Percentiles rank a stretch among this genome's conserved stretches.
phyloP scores from a whole-genome alignment of 148 eudicot species.

The Chenopodium berlandieri region DNA sequence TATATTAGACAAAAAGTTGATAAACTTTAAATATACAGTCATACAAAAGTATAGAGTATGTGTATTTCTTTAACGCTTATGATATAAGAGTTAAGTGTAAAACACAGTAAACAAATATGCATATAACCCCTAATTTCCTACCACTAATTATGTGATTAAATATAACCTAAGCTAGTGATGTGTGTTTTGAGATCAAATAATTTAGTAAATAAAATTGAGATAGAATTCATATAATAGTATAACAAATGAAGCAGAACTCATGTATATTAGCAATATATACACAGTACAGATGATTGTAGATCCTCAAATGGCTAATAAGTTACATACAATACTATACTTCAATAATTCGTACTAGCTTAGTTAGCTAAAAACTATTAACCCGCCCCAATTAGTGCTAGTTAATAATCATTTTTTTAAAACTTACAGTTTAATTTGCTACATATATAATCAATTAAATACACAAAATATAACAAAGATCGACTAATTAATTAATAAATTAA shows the following conservation, averaged over 20 bases:
- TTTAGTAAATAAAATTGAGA: no score
- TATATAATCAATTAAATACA: constrained; percentile 1
- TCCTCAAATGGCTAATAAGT: constrained; percentile 10
- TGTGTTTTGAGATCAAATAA: no score
- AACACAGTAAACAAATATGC: no score
- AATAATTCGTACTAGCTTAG: no score
- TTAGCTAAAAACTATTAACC: neutral
- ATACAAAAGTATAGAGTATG: no score
- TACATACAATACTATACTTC: constrained; percentile 3
- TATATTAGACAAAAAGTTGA: no score
- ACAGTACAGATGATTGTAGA: neutral
- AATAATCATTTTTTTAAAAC: neutral
- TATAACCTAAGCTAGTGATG: no score
- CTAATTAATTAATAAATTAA: constrained; percentile 36
- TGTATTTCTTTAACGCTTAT: no score
- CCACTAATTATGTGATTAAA: no score
- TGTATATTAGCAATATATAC: constrained; percentile 3
- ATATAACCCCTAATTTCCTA: no score
- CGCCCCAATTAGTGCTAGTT: neutral
- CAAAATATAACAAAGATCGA: neutral
- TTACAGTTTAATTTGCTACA: neutral
- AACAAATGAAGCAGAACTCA: constrained; percentile 1
- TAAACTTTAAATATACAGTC: no score
- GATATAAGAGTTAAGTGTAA: no score
- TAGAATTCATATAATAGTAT: neutral